phyloP scores from a whole-genome alignment of 306 rosid genomes.

The Leucaena leucocephala region DNA sequence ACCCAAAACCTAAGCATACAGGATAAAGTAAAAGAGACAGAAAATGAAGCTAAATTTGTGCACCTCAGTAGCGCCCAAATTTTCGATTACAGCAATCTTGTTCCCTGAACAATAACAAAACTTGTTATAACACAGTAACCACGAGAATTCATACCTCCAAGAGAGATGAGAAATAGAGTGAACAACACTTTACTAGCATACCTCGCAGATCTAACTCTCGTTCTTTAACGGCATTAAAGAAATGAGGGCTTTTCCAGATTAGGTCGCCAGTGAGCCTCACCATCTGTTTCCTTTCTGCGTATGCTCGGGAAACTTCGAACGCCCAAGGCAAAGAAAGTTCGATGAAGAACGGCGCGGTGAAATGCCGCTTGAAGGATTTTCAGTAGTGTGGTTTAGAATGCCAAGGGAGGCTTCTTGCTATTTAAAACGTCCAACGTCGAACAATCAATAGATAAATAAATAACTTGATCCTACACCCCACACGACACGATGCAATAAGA shows the following conservation, averaged over 20 bases:
- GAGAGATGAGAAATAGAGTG: not conserved
- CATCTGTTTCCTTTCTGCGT: slow-evolving; percentile 43
- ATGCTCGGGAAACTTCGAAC: not conserved
- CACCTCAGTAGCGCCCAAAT: slow-evolving; percentile 97
- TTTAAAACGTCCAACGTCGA: too few relatives aligned
- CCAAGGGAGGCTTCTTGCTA: too few relatives aligned
- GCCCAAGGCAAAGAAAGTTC: not conserved
- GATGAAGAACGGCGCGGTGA: slow-evolving; percentile 10
- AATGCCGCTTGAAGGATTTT: not conserved
- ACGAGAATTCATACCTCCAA: not conserved
- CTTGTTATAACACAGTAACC: not conserved
- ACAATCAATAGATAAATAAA: too few relatives aligned
- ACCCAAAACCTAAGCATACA: not conserved
- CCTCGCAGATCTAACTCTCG: slow-evolving; percentile 95
- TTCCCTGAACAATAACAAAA: slow-evolving; percentile 59
- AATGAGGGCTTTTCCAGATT: slow-evolving; percentile 97
- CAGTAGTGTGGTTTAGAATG: not conserved
- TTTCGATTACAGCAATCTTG: slow-evolving; percentile 85
- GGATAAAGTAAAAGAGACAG: slow-evolving; percentile 1
- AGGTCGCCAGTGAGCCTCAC: slow-evolving; percentile 90
- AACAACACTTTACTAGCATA: slow-evolving; percentile 21
- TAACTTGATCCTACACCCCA: too few relatives aligned
- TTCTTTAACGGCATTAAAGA: slow-evolving; percentile 85
- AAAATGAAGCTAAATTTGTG: slow-evolving; percentile 11
- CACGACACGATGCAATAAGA: too few relatives aligned